These are phyloP conservation scores for Cenchrus americanus DNA, from an alignment of 176 grass and related monocot genomes.

Conservation along the genomic window DNA sequence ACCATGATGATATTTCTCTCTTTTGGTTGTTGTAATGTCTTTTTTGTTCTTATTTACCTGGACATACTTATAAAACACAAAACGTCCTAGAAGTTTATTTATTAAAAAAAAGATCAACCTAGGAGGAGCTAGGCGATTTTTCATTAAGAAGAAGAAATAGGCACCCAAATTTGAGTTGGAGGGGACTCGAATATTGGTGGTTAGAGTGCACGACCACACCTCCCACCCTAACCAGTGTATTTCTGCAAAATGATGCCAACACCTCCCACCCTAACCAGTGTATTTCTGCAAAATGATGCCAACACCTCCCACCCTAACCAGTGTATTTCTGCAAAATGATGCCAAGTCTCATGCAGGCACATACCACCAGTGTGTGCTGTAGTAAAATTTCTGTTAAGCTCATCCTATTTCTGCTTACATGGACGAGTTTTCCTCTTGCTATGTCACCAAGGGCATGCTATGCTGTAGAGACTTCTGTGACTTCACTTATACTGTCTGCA, in stretches of 20 bases:
- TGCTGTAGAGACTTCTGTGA: not conserved
- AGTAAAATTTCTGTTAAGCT: not conserved
- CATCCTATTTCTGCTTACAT: not conserved
- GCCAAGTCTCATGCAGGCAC: not conserved
- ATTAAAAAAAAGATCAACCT: not conserved
- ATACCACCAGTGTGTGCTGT: not conserved
- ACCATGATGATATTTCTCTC: not conserved
- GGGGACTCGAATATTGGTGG: too few species aligned
- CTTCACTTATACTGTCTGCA: not conserved
- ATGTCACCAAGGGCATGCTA: not conserved
- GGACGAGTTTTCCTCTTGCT: not conserved
- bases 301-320: not conserved
- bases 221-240: too few species aligned
- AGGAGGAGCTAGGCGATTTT: too few species aligned
- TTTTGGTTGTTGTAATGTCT: not conserved
- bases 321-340: not conserved
- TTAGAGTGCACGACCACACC: too few species aligned
- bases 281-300: not conserved
- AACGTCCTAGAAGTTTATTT: not conserved
- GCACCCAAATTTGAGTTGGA: too few species aligned
- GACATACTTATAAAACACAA: not conserved
- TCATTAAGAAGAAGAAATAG: too few species aligned
- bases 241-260: too few species aligned
- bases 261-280: not conserved
- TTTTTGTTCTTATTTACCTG: not conserved